Conservation (phyloP, 306 rosid species). For the Lupinus albus region DNA sequence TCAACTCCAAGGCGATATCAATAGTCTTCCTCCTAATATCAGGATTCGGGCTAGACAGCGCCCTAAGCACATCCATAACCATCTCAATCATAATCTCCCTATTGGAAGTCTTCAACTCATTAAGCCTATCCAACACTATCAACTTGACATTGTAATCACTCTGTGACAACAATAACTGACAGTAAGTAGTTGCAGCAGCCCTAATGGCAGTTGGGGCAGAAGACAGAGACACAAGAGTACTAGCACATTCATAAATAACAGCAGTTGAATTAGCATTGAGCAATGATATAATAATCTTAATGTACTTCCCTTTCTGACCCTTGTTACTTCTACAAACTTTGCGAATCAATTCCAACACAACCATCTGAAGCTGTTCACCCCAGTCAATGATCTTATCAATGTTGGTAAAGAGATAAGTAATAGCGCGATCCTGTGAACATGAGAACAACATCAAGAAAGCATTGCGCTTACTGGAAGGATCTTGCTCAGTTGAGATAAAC, state of each 20-base stretch:
- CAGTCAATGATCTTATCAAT: constrained; percentile 79
- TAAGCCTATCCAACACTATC: constrained; percentile 82
- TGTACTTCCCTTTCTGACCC: constrained; percentile 81
- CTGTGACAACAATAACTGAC: constrained; percentile 82
- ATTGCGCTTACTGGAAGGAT: constrained; percentile 75
- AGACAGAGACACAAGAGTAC: constrained; percentile 87
- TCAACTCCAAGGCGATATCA: constrained; percentile 84
- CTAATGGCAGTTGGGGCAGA: constrained; percentile 92
- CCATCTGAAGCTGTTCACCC: constrained; percentile 92
- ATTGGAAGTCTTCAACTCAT: constrained; percentile 70
- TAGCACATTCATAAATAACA: constrained; percentile 86
- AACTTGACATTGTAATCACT: constrained; percentile 95
- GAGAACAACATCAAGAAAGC: constrained; percentile 93
- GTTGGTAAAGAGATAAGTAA: constrained; percentile 61
- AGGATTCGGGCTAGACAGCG: constrained; percentile 74
- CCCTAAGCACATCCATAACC: constrained; percentile 95
- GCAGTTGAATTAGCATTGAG: constrained; percentile 77
- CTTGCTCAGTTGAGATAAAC: constrained; percentile 78
- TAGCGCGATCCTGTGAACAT: constrained; percentile 88
- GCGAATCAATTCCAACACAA: constrained; percentile 79
- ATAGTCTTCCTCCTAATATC: constrained; percentile 92
- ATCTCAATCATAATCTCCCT: constrained; percentile 89
- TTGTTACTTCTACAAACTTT: constrained; percentile 85
- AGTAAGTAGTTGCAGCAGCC: constrained; percentile 82
- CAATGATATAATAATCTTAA: constrained; percentile 75